Evolutionary conservation across 2,329 filamentous ascomycete genomes (phyloP).

Genomic region (Exophiala xenobiotica): DNA sequence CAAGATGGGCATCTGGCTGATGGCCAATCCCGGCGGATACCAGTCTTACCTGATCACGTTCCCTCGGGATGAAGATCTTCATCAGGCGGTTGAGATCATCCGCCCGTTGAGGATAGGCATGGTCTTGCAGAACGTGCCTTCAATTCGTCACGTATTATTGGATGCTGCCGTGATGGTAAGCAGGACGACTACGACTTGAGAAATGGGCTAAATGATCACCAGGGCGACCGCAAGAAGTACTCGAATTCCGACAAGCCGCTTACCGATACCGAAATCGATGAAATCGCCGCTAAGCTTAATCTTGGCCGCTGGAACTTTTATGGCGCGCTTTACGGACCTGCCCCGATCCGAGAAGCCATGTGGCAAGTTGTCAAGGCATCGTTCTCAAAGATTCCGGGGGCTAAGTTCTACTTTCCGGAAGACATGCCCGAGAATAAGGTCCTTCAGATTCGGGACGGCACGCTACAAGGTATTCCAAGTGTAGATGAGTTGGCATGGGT

Average conservation of each 20-base stretch:
- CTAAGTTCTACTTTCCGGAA: conserved; percentile 44
- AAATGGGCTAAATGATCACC: not conserved
- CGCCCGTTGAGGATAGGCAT: conserved; percentile 39
- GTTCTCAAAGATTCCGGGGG: conserved; percentile 45
- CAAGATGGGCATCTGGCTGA: conserved; percentile 57
- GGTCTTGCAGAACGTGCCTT: conserved; percentile 51
- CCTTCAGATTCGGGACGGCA: conserved; percentile 35
- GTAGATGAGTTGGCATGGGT: conserved; percentile 45
- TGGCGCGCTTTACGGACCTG: conserved; percentile 45
- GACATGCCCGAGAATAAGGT: conserved; percentile 38
- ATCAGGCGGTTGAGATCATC: conserved; percentile 42
- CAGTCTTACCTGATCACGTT: conserved; percentile 48
- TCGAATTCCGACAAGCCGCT: conserved; percentile 37
- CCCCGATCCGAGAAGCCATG: conserved; percentile 35
- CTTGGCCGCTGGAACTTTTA: conserved; percentile 55
- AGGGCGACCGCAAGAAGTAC: conserved; percentile 34
- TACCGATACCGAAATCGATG: conserved; percentile 42
- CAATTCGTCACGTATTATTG: conserved; percentile 47
- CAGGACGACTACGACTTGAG: not conserved
- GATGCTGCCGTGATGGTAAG: conserved; percentile 46
- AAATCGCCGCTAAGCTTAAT: conserved; percentile 42
- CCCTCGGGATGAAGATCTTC: conserved; percentile 50
- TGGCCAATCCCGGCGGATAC: conserved; percentile 53
- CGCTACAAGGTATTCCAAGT: conserved; percentile 30
- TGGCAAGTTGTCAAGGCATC: conserved; percentile 44